Percentiles rank a stretch among this genome's conserved stretches.
phyloP scores from a whole-genome alignment of 2,329 filamentous ascomycete genomes.

The Thelonectria blattea region DNA sequence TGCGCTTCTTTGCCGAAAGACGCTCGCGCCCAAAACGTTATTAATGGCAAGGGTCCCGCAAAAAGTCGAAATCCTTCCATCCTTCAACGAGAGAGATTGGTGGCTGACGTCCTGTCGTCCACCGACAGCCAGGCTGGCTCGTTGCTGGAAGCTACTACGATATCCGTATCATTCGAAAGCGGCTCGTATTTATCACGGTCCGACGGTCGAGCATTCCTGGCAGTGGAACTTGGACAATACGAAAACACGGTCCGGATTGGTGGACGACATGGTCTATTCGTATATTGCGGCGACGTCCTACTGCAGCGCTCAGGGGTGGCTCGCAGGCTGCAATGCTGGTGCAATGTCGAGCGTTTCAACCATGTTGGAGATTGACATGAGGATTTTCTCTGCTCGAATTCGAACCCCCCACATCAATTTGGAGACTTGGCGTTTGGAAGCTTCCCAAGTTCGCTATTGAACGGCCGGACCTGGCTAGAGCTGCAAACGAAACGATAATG shows the following conservation, averaged over 20 bases:
- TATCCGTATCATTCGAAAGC: too few species aligned
- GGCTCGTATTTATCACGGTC: background rate
- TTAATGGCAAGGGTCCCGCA: background rate
- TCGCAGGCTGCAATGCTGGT: background rate
- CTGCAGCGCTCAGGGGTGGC: conserved; percentile 16
- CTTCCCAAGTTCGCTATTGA: conserved; percentile 25
- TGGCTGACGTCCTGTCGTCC: background rate
- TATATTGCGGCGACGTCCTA: background rate
- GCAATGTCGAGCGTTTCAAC: conserved; percentile 9
- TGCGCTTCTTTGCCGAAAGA: background rate
- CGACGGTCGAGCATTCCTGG: background rate
- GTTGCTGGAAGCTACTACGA: too few species aligned
- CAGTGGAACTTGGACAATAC: background rate
- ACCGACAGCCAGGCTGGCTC: too few species aligned
- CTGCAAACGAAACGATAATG: conserved; percentile 31
- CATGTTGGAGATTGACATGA: conserved; percentile 13
- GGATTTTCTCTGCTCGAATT: background rate
- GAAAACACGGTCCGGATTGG: background rate
- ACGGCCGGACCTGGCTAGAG: conserved; percentile 18
- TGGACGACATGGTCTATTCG: background rate
- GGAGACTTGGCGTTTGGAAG: conserved; percentile 6
- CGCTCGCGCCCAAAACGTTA: background rate
- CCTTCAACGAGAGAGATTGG: background rate
- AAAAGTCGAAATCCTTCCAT: background rate
- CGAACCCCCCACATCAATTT: conserved; percentile 4